Base-by-base conservation (phyloP, 257 asterid species). In the Plantago ovata region DNA sequence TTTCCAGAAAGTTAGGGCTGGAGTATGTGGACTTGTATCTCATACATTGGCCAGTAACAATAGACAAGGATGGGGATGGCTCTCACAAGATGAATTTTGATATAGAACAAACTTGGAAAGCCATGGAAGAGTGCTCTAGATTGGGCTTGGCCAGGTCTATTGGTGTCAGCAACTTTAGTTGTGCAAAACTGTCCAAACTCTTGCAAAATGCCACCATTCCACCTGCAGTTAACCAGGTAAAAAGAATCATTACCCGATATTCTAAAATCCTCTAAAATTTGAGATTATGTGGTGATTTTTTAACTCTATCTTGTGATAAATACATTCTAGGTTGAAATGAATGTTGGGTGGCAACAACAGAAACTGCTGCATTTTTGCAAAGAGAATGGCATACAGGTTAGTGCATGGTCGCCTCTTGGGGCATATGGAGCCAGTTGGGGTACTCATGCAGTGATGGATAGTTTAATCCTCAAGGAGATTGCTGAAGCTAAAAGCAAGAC, bases 201-300 rank as follows among this genome's bases (percentile, higher is more conserved):
- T 57, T 79, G 14, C 54, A 40, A 59, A 56, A 60, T n/a, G 81
- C 84, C 28, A 66, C 75, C 28, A 70, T 79, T 55, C 76, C 68
- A 50, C 90, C 86, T 9, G 84, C 90, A 10, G 77, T 79, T 47
- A 79, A 72, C 53, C 84, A 82, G 82, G 90, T 65, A 62, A 44
- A n/a, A n/a, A n/a, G n/a, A 28, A 28, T 3, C 36, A 28, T 4
- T 3, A 28, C 7, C 36, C 4, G 4, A 28, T 28, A 28, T 28
- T 28, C 36, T n/a, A n/a, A n/a, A n/a, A n/a, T n/a, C n/a, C n/a
- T n/a, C n/a, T n/a, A n/a, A n/a, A n/a, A n/a, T n/a, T n/a, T n/a
- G n/a, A n/a, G n/a, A 28, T 28, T 28, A 28, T 4, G 36, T 8
- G 6, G 36, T 28, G 36, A 28, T 28, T 28, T 3, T 6, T 28